Base-by-base conservation (phyloP, 108 stramenopile species). In the Discostella pseudostelligera region DNA sequence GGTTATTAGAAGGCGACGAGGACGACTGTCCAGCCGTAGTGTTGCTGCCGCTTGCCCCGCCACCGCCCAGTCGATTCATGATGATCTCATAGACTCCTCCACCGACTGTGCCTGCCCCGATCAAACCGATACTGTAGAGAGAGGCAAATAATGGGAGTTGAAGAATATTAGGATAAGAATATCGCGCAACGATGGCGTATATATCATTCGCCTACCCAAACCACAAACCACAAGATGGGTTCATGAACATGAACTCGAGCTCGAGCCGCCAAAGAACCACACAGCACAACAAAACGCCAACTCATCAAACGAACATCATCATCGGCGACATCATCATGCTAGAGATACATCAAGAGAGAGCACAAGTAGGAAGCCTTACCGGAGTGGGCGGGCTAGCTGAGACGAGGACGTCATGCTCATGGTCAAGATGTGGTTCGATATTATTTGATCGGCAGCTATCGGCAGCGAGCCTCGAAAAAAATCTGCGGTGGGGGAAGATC, bases 71-170 rank as follows among this genome's bases (percentile, higher is more conserved):
- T 7, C 82, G 74, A 21, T 76, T 80, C 88, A 86, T 89, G 61
- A 90, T 65, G 13, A 89, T 64, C 70, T 89, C 85, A 53, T 89
- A 90, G 50, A 87, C 84, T 46, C 86, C 89, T 48, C 86, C 86
- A 36, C 89, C 89, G 14, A 89, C 86, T 0, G 79, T 83, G 44
- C 84, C 82, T 24, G 72, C 87, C 54, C 87, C 87, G 37, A 88
- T 62, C 81, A 85, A 78, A 16, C 83, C 84, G 48, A 85, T 87
- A 13, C 82, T 56, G 0, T 25, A 26, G 7, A 14, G 24, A 21
- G 76, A 21, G 81, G 56, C 16, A 81, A 80, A 36, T 60, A 21
- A 25, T 45, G 28, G 42, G 70, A 43, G 53, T 9, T 3, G 45
- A 35, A 48, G 54, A 55, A 24, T 21, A 61, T 37, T 13, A 56